These are phyloP conservation scores for Lachancea cidri DNA, from an alignment of 805 yeast genomes.

Conservation along the genomic window DNA sequence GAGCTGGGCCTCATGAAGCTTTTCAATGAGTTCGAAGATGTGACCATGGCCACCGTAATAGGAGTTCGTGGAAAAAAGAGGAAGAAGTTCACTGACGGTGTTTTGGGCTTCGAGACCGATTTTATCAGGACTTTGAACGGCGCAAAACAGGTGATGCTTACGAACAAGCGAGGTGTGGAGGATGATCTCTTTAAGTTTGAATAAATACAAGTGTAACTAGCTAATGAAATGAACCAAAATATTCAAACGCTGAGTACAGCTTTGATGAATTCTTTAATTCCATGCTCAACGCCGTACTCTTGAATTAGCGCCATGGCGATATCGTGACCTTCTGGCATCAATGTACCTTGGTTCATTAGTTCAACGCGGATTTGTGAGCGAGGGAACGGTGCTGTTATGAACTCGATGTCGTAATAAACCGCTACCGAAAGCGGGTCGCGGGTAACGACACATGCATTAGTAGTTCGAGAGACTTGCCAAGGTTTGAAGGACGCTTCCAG, in stretches of 20 bases:
- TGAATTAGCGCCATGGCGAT: constrained; percentile 16
- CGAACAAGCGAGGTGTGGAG: constrained; percentile 1
- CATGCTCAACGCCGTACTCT: constrained; percentile 21
- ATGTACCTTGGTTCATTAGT: constrained; percentile 3
- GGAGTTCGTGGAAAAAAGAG: constrained; percentile 36
- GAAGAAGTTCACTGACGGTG: constrained; percentile 28
- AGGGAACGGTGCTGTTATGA: constrained; percentile 8
- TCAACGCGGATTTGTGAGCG: constrained; percentile 4
- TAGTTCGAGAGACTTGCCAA: neutral
- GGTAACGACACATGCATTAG: neutral
- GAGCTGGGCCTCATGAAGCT: constrained; percentile 31
- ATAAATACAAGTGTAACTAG: neutral
- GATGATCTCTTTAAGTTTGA: constrained; percentile 5
- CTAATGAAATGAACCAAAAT: neutral
- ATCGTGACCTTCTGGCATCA: constrained; percentile 7
- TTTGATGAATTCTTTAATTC: constrained; percentile 12
- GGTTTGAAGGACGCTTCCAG: neutral
- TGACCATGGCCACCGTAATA: constrained; percentile 31
- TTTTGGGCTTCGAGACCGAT: constrained; percentile 34
- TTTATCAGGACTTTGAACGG: constrained; percentile 19
- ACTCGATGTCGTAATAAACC: constrained; percentile 1
- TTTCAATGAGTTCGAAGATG: constrained; percentile 33
- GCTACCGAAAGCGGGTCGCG: neutral
- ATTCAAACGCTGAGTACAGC: constrained; percentile 2
- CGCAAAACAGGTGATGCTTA: constrained; percentile 20